These are phyloP conservation scores for Fusarium xylarioides DNA, from an alignment of 2,329 filamentous ascomycete genomes.

Conservation along the genomic window DNA sequence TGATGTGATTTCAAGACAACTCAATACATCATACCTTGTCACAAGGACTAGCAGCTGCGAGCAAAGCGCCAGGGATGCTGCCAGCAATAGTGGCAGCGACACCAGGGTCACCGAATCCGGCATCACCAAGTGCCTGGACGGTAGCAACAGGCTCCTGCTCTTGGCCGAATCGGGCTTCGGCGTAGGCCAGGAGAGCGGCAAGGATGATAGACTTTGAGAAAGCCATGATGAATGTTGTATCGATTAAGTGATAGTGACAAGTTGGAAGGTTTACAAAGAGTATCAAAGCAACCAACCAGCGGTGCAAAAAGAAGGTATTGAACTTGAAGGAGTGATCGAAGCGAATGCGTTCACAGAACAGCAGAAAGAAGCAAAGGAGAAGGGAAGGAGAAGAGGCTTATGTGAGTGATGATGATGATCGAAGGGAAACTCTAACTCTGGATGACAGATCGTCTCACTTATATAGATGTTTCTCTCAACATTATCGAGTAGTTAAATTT, in stretches of 20 bases:
- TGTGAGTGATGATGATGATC: constrained; percentile 21
- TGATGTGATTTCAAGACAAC: not conserved
- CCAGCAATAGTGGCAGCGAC: constrained; percentile 72
- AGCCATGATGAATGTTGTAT: constrained; percentile 1
- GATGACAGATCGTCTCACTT: constrained; percentile 26
- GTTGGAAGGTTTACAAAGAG: constrained; percentile 5
- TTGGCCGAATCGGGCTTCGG: constrained; percentile 69
- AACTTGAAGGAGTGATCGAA: constrained; percentile 35
- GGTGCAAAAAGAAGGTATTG: constrained; percentile 29
- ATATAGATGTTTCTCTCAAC: constrained; percentile 32
- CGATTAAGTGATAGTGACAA: not conserved
- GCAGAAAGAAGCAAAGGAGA: constrained; percentile 32
- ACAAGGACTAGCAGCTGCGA: constrained; percentile 73
- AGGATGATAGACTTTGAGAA: constrained; percentile 32
- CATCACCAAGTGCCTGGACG: constrained; percentile 58
- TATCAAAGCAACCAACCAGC: constrained; percentile 36
- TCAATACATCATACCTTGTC: constrained; percentile 57
- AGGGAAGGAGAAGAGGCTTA: constrained; percentile 16
- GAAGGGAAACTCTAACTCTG: constrained; percentile 13
- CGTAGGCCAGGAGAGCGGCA: constrained; percentile 48
- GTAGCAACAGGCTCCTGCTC: constrained; percentile 67
- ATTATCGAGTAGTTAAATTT: constrained; percentile 19
- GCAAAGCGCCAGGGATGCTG: constrained; percentile 66
- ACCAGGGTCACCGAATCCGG: constrained; percentile 63
- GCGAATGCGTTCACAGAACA: constrained; percentile 46